Percentiles rank a stretch among this genome's conserved stretches.
Evolutionary conservation across 805 yeast species (phyloP).

Genomic region (Brettanomyces sp.): DNA sequence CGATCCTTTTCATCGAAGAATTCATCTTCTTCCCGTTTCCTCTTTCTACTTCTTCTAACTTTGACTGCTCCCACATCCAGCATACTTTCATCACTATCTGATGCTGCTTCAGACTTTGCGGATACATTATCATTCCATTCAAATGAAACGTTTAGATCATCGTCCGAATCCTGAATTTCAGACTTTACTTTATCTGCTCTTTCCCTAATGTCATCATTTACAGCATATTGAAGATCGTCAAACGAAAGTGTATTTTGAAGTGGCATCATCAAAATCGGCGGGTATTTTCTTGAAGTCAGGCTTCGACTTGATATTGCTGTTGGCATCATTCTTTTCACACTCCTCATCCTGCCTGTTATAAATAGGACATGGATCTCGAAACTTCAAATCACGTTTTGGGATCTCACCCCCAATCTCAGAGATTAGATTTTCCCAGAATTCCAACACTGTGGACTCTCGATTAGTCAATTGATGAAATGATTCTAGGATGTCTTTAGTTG

Average conservation of each 20-base stretch:
- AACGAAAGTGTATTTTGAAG: background rate
- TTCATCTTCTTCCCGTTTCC: background rate
- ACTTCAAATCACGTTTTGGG: background rate
- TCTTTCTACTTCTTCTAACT: background rate
- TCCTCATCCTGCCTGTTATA: conserved; percentile 1
- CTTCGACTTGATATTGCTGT: too few relatives aligned
- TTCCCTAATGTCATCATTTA: background rate
- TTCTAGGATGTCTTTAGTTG: background rate
- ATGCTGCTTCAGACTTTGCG: too few relatives aligned
- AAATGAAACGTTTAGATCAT: too few relatives aligned
- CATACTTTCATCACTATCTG: too few relatives aligned
- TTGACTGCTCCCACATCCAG: too few relatives aligned
- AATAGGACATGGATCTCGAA: background rate
- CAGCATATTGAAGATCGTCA: background rate
- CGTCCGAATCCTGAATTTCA: too few relatives aligned
- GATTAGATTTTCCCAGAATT: background rate
- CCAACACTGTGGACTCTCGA: background rate
- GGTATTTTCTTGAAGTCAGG: background rate
- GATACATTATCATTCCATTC: too few relatives aligned
- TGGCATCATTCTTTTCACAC: background rate
- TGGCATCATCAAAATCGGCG: background rate
- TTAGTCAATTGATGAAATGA: background rate
- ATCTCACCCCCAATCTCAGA: background rate
- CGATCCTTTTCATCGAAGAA: background rate
- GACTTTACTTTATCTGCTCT: background rate